A percentile compares a stretch with the other conserved stretches of the same genome.
Evolutionary conservation across 1,139 yeast species (phyloP).

Genomic region (Debaryomyces coudertii): DNA sequence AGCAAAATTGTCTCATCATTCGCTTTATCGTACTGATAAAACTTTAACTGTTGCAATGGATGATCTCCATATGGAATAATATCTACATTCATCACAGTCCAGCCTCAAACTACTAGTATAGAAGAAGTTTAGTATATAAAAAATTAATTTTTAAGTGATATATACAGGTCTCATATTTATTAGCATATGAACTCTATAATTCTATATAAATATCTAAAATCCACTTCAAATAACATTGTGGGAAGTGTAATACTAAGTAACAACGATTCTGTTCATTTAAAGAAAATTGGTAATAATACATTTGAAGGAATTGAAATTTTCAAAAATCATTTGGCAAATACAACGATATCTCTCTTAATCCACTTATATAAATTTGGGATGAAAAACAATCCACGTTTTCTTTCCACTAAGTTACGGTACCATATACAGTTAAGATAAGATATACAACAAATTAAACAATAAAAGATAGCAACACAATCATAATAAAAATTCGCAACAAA

Average conservation of each 20-base stretch:
- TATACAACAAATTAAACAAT: conserved; percentile 14
- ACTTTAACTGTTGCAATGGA: conserved; percentile 27
- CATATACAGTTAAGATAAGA: conserved; percentile 12
- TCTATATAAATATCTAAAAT: neutral
- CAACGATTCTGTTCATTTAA: conserved; percentile 3
- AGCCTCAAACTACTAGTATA: neutral
- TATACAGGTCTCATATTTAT: conserved; percentile 5
- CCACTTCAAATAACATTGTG: neutral
- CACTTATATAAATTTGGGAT: conserved; percentile 11
- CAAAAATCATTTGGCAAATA: conserved; percentile 1
- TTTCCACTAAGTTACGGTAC: conserved; percentile 11
- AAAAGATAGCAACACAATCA: conserved; percentile 7
- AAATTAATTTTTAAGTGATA: neutral
- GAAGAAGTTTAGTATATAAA: neutral
- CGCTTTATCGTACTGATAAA: conserved; percentile 20
- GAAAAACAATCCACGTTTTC: conserved; percentile 11
- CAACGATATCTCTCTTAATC: conserved; percentile 10
- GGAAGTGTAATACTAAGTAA: neutral
- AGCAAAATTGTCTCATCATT: conserved; percentile 41
- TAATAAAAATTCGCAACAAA: conserved; percentile 6
- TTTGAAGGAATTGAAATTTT: conserved; percentile 4
- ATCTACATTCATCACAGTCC: neutral
- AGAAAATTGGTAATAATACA: conserved; percentile 8
- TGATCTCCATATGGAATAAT: conserved; percentile 26
- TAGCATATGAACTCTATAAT: conserved; percentile 2